These are phyloP conservation scores for Colletotrichum chrysophilum DNA, from an alignment of 2,329 filamentous ascomycete genomes.

Conservation along the genomic window DNA sequence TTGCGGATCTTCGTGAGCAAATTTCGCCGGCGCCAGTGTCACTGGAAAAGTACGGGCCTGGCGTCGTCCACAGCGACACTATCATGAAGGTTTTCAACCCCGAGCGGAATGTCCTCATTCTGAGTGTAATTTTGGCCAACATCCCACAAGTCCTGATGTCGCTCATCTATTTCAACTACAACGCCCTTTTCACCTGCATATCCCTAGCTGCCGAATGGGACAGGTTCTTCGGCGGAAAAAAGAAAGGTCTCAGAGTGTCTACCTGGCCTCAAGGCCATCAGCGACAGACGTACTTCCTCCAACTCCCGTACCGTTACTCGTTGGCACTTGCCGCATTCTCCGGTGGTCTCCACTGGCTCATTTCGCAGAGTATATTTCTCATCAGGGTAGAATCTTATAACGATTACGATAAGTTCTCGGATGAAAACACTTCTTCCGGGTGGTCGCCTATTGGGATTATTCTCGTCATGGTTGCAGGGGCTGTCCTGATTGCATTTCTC, in stretches of 20 bases:
- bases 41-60: neutral
- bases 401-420: accelerated
- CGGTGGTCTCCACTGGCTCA: neutral
- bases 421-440: accelerated
- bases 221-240: neutral
- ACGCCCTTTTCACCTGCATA: neutral
- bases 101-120: accelerated
- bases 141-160: neutral
- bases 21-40: neutral
- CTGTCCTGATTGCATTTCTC: accelerated
- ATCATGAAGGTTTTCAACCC: accelerated
- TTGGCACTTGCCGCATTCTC: neutral
- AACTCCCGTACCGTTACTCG: neutral
- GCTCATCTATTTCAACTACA: neutral
- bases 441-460: accelerated
- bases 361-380: neutral
- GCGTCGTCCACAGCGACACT: neutral
- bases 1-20: neutral
- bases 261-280: neutral
- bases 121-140: neutral
- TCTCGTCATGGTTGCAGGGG: accelerated
- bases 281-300: neutral
- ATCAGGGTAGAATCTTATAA: neutral
- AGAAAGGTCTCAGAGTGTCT: neutral
- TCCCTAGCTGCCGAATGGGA: neutral